Evolutionary conservation across 768 basidiomycete genomes (phyloP).

Genomic region (Panaeolus cyanescens): DNA sequence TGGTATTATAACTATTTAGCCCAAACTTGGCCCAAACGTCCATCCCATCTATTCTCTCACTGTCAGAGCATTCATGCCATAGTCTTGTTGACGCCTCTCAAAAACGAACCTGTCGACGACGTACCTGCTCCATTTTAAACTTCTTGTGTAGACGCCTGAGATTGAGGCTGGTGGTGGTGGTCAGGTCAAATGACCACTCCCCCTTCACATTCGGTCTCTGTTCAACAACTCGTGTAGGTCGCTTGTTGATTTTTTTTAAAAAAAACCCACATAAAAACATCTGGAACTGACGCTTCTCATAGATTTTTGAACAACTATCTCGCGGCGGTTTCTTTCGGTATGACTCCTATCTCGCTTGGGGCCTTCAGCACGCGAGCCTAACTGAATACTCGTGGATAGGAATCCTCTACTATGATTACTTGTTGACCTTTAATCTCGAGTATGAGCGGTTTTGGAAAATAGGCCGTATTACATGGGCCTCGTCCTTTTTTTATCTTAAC

Average conservation of each 20-base stretch:
- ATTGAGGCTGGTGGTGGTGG: background rate
- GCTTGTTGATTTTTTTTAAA: background rate
- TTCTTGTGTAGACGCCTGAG: background rate
- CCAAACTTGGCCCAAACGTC: no score
- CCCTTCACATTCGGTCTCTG: background rate
- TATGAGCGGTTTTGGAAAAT: conserved; percentile 45
- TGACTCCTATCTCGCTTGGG: background rate
- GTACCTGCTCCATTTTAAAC: background rate
- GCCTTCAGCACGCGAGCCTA: background rate
- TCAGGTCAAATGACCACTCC: background rate
- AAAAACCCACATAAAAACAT: background rate
- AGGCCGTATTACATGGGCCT: conserved; percentile 29
- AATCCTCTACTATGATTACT: conserved; percentile 51
- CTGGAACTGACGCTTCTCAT: background rate
- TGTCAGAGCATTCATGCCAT: no score
- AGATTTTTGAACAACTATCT: conserved; percentile 11
- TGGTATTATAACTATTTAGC: no score
- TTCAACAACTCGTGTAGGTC: background rate
- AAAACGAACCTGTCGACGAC: no score
- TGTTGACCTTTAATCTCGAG: conserved; percentile 46
- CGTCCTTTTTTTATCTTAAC: conserved; percentile 44
- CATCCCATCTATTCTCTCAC: no score
- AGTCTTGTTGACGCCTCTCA: no score
- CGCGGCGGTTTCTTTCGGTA: conserved; percentile 8
- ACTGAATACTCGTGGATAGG: conserved; percentile 18